Percentiles rank a stretch among this genome's conserved stretches.
phyloP scores from a whole-genome alignment of 768 basidiomycete genomes.

The Russula foetens region DNA sequence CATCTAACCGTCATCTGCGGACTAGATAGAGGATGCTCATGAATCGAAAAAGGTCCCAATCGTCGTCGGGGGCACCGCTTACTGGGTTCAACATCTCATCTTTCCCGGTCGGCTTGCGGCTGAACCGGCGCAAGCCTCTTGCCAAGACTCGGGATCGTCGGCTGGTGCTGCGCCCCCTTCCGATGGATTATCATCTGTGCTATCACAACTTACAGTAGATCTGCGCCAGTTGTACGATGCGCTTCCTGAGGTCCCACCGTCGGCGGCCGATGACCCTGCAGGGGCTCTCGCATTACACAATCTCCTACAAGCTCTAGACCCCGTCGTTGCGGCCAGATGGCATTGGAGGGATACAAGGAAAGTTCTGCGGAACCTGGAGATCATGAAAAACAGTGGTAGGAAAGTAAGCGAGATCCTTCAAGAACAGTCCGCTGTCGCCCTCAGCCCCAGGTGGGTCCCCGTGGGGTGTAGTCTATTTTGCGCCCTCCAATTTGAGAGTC shows the following conservation, averaged over 20 bases:
- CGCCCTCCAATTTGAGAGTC: background rate
- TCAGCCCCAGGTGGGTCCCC: conserved; percentile 43
- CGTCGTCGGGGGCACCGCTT: conserved; percentile 91
- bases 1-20: conserved; percentile 8
- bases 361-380: conserved; percentile 67
- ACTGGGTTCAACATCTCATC: conserved; percentile 94
- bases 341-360: conserved; percentile 96
- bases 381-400: conserved; percentile 64
- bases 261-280: conserved; percentile 46
- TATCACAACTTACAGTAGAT: conserved; percentile 40
- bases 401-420: conserved; percentile 58
- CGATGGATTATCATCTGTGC: conserved; percentile 30
- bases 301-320: conserved; percentile 64
- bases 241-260: conserved; percentile 54
- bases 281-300: conserved; percentile 55
- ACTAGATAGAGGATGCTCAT: conserved; percentile 71
- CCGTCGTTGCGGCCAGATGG: conserved; percentile 71
- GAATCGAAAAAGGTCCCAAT: conserved; percentile 62
- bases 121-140: conserved; percentile 15
- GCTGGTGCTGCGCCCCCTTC: conserved; percentile 3
- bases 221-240: conserved; percentile 42
- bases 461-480: background rate
- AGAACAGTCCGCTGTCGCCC: conserved; percentile 44
- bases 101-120: conserved; percentile 68
- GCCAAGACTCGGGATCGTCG: background rate